Conservation (phyloP, 2,329 filamentous ascomycete genomes). For the Stachybotrys elegans region DNA sequence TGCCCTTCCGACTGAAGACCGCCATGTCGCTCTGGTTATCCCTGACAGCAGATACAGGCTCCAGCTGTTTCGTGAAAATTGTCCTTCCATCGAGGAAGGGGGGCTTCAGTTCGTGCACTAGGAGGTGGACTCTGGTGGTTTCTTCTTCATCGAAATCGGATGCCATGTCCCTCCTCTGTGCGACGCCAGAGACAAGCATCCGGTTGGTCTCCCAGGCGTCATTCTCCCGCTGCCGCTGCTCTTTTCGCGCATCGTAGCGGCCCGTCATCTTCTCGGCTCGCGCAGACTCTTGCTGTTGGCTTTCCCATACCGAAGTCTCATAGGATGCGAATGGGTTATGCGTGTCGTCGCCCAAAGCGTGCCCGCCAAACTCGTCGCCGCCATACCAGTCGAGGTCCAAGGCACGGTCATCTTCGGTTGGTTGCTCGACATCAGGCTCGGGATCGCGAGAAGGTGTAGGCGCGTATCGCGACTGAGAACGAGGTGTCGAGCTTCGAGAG, state of each 20-base stretch:
- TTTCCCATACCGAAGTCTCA: conserved; percentile 68
- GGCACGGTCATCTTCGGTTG: conserved; percentile 64
- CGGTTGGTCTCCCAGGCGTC: conserved; percentile 99
- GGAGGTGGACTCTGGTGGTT: conserved; percentile 77
- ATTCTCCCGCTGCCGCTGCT: conserved; percentile 88
- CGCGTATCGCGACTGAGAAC: conserved; percentile 32
- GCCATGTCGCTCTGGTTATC: conserved; percentile 98
- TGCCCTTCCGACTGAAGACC: conserved; percentile 93
- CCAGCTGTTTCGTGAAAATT: conserved; percentile 94
- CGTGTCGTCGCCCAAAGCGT: conserved; percentile 84
- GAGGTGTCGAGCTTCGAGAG: conserved; percentile 27
- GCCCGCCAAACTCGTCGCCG: conserved; percentile 74
- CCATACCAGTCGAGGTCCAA: conserved; percentile 92
- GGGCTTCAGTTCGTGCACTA: conserved; percentile 89
- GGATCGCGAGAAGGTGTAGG: conserved; percentile 30
- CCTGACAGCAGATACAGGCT: conserved; percentile 86
- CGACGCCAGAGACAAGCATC: conserved; percentile 94
- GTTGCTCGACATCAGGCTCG: conserved; percentile 49
- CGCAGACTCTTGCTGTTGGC: conserved; percentile 71
- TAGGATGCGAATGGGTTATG: conserved; percentile 86
- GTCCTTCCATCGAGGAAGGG: conserved; percentile 93
- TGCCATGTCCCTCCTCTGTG: conserved; percentile 77
- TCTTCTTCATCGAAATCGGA: conserved; percentile 90
- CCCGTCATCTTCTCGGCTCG: conserved; percentile 76
- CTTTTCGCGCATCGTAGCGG: conserved; percentile 61